A percentile compares a stretch with the other conserved stretches of the same genome.
phyloP scores from a whole-genome alignment of 257 asterid genomes.

The Lantana camara region DNA sequence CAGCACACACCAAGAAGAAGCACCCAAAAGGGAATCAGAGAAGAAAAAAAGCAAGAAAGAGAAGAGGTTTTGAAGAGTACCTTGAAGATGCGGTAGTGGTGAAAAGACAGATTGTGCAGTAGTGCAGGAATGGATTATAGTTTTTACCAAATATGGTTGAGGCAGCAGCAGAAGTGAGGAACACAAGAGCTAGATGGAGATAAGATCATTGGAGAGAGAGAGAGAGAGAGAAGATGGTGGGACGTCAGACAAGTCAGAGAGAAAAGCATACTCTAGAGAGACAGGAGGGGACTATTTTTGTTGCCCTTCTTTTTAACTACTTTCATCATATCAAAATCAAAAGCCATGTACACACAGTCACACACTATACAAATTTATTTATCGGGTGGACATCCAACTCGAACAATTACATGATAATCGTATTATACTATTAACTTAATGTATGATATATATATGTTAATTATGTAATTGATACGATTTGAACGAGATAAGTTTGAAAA shows the following conservation, averaged over 20 bases:
- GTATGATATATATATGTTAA: no score
- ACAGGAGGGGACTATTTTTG: conserved; percentile 43
- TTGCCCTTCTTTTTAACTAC: conserved; percentile 35
- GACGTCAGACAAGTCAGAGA: conserved; percentile 60
- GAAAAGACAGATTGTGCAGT: conserved; percentile 53
- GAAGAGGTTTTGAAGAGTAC: not conserved
- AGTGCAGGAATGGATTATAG: conserved; percentile 42
- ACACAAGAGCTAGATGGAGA: conserved; percentile 47
- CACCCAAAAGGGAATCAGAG: no score
- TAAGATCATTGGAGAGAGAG: conserved; percentile 68
- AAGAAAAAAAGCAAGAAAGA: not conserved
- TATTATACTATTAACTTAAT: no score
- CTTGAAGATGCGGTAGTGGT: conserved; percentile 38
- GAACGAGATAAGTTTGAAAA: no score
- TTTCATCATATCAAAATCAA: conserved; percentile 11
- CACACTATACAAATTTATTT: no score
- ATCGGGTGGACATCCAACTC: no score
- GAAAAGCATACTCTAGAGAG: conserved; percentile 37
- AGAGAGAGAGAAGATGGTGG: conserved; percentile 43
- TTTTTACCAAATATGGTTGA: conserved; percentile 59
- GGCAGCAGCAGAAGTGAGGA: conserved; percentile 20
- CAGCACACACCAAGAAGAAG: not conserved
- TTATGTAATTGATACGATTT: no score
- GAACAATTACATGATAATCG: no score
- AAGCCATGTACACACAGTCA: no score